These are phyloP conservation scores for Pouteria campechiana DNA, from an alignment of 179 eudicot species.

Conservation along the genomic window DNA sequence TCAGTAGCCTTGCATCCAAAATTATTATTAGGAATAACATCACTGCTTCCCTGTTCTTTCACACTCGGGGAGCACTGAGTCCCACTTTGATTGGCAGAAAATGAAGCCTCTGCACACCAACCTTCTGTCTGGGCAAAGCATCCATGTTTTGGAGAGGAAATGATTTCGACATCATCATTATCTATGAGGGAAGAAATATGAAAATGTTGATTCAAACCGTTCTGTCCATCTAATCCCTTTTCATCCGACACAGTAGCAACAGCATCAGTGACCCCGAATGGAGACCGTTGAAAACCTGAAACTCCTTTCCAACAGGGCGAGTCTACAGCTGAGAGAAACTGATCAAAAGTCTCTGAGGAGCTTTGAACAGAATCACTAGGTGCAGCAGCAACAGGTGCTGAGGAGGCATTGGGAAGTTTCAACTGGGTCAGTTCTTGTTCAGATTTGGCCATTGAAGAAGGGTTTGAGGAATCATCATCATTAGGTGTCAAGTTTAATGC, in stretches of 20 bases:
- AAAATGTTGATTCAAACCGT: conserved; percentile 16
- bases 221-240: conserved; percentile 20
- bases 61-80: too few species aligned
- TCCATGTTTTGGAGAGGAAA: conserved; percentile 1
- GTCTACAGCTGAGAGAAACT: conserved; percentile 52
- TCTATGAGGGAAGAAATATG: conserved; percentile 10
- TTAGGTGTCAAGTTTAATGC: too few species aligned
- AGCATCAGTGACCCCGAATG: conserved; percentile 22
- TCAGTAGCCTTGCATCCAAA: too few species aligned
- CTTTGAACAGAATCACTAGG: conserved; percentile 27
- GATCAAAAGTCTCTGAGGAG: conserved; percentile 38
- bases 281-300: conserved; percentile 34
- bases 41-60: too few species aligned
- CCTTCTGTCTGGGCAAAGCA: too few species aligned
- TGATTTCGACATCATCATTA: conserved; percentile 10
- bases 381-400: conserved; percentile 20
- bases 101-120: too few species aligned
- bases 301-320: conserved; percentile 99
- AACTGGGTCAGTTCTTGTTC: too few species aligned
- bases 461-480: too few species aligned
- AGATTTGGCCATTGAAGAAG: too few species aligned
- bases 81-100: too few species aligned
- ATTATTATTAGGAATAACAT: too few species aligned
- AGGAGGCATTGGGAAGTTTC: too few species aligned
- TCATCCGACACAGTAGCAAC: conserved; percentile 11